Conservation (phyloP, 2,329 filamentous ascomycete genomes). For the Akanthomyces uredinophilus region DNA sequence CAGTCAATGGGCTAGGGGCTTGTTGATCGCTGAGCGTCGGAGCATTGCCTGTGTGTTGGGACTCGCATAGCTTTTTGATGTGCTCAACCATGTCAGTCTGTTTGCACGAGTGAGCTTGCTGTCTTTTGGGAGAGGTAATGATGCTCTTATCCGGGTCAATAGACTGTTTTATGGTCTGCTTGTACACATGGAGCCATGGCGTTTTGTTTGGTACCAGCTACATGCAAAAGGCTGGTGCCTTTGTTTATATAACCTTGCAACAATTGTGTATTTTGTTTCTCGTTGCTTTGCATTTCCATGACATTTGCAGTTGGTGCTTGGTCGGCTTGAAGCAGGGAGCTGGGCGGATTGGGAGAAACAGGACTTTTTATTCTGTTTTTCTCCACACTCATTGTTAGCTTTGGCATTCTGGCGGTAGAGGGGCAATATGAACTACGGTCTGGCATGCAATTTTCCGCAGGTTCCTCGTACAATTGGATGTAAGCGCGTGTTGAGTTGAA, state of each 20-base stretch:
- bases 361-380: neutral
- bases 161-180: neutral
- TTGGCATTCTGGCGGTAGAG: neutral
- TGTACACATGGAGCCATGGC: constrained; percentile 11
- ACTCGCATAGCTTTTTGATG: constrained; percentile 12
- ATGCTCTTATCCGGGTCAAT: neutral
- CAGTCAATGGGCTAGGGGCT: constrained; percentile 43
- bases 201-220: constrained; percentile 6
- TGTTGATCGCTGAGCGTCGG: neutral
- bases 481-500: neutral
- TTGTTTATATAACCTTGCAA: constrained; percentile 11
- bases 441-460: neutral
- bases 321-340: neutral
- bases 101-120: neutral
- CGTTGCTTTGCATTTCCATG: neutral
- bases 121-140: neutral
- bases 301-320: neutral
- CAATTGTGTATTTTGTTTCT: neutral
- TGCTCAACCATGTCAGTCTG: constrained; percentile 16
- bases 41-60: neutral
- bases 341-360: neutral
- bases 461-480: neutral
- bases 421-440: neutral
- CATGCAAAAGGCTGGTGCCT: neutral
- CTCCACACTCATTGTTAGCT: neutral